A percentile compares a stretch with the other conserved stretches of the same genome.
These are phyloP conservation scores for Cyberlindnera subsufficiens DNA, from an alignment of 805 yeast species.

Conservation along the genomic window DNA sequence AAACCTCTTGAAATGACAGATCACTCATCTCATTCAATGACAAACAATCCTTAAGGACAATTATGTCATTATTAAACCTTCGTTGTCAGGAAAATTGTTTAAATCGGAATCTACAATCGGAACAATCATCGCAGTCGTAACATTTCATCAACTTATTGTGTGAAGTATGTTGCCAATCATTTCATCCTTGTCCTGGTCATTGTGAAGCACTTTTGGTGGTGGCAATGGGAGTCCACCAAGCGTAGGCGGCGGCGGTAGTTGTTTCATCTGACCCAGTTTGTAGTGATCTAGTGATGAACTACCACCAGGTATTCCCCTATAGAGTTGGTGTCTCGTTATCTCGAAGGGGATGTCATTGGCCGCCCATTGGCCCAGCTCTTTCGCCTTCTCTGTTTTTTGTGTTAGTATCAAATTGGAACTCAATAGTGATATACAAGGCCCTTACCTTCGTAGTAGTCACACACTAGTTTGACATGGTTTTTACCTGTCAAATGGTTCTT, in stretches of 20 bases:
- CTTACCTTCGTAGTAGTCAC: slow-evolving; percentile 61
- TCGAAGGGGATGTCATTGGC: slow-evolving; percentile 19
- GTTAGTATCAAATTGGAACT: background rate
- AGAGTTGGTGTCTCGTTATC: slow-evolving; percentile 14
- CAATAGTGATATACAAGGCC: slow-evolving; percentile 15
- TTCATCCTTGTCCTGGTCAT: slow-evolving; percentile 7
- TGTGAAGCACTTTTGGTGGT: slow-evolving; percentile 20
- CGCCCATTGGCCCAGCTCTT: slow-evolving; percentile 29
- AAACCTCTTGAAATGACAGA: too few relatives aligned
- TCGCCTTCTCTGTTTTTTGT: slow-evolving; percentile 20
- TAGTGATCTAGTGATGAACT: slow-evolving; percentile 12
- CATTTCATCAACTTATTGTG: slow-evolving; percentile 12
- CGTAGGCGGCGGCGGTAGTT: slow-evolving; percentile 23
- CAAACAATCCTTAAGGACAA: too few relatives aligned
- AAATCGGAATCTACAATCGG: too few relatives aligned
- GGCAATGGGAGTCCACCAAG: slow-evolving; percentile 19
- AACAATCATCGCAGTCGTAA: too few relatives aligned
- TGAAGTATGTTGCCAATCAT: slow-evolving; percentile 17
- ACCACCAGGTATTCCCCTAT: slow-evolving; percentile 25
- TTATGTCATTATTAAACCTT: too few relatives aligned
- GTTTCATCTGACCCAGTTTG: slow-evolving; percentile 13
- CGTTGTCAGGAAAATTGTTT: too few relatives aligned
- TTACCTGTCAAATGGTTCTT: slow-evolving; percentile 74
- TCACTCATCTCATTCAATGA: too few relatives aligned
- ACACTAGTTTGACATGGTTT: slow-evolving; percentile 65